These are phyloP conservation scores for Medicago lupulina DNA, from an alignment of 306 rosid species.

Conservation along the genomic window DNA sequence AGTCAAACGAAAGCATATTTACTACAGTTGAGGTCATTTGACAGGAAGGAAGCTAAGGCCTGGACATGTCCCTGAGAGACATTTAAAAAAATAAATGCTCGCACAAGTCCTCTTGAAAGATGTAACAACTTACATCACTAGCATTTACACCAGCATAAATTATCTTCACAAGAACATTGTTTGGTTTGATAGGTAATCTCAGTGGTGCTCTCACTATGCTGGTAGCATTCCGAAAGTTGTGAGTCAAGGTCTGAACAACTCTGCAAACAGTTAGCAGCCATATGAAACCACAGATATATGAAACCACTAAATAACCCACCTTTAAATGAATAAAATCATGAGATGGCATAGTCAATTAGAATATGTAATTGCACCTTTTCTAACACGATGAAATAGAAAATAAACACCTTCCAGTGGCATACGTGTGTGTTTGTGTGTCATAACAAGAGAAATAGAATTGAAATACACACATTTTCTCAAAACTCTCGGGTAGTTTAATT, in stretches of 20 bases:
- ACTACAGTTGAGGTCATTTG: constrained; percentile 12
- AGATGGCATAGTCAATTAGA: constrained; percentile 22
- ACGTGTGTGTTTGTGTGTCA: not conserved
- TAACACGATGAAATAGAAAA: constrained; percentile 26
- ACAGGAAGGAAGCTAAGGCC: constrained; percentile 15
- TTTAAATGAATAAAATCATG: constrained; percentile 34
- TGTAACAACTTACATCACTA: constrained; percentile 83
- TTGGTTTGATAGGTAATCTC: constrained; percentile 72
- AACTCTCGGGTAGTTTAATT: constrained; percentile 69
- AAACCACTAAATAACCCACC: constrained; percentile 37
- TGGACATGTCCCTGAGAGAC: constrained; percentile 27
- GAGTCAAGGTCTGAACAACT: constrained; percentile 88
- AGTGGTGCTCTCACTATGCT: constrained; percentile 63
- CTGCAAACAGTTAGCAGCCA: constrained; percentile 58
- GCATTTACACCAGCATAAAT: constrained; percentile 97
- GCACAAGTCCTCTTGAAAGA: constrained; percentile 36
- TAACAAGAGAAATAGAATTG: constrained; percentile 23
- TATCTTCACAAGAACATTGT: constrained; percentile 81
- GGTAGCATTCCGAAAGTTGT: constrained; percentile 89
- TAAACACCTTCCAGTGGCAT: constrained; percentile 33
- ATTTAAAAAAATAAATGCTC: constrained; percentile 18
- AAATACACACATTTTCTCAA: constrained; percentile 80
- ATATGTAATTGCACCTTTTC: constrained; percentile 31
- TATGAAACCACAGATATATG: constrained; percentile 18
- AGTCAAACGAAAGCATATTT: not conserved